A percentile compares a stretch with the other conserved stretches of the same genome.
Evolutionary conservation across 305 asterid species (phyloP).

Genomic region (Solanum hybrid): DNA sequence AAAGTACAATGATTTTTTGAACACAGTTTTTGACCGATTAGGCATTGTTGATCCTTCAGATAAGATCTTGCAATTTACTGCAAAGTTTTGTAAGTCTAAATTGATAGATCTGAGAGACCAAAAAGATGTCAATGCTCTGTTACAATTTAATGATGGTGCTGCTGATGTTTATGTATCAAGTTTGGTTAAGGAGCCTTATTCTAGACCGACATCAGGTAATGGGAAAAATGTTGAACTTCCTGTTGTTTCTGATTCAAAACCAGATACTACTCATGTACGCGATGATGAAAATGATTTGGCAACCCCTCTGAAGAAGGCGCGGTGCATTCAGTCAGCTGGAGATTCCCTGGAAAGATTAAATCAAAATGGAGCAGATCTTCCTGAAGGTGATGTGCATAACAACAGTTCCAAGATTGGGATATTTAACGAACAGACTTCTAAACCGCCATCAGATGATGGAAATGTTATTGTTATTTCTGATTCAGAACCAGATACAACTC

Average conservation of each 20-base stretch:
- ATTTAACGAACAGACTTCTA: conserved; percentile 1
- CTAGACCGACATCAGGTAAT: background rate
- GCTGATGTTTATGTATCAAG: background rate
- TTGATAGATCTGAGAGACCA: background rate
- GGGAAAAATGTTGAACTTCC: conserved; percentile 16
- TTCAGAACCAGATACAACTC: conserved; percentile 2
- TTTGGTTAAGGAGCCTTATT: background rate
- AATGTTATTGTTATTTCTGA: conserved; percentile 23
- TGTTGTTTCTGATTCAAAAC: conserved; percentile 27
- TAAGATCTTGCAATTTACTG: background rate
- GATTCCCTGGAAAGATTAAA: background rate
- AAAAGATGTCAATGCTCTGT: background rate
- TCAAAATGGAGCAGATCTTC: background rate
- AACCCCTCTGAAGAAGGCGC: background rate
- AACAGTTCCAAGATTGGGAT: conserved; percentile 14
- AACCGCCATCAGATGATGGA: background rate
- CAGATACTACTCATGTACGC: background rate
- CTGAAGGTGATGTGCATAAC: conserved; percentile 10
- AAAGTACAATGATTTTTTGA: background rate
- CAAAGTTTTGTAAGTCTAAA: background rate
- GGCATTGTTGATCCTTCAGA: background rate
- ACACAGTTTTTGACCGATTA: background rate
- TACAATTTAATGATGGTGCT: conserved; percentile 1
- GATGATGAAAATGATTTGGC: background rate
- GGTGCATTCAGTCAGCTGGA: background rate